Conservation (phyloP, 352 stramenopile genomes). For the Phytophthora macrochlamydospora region DNA sequence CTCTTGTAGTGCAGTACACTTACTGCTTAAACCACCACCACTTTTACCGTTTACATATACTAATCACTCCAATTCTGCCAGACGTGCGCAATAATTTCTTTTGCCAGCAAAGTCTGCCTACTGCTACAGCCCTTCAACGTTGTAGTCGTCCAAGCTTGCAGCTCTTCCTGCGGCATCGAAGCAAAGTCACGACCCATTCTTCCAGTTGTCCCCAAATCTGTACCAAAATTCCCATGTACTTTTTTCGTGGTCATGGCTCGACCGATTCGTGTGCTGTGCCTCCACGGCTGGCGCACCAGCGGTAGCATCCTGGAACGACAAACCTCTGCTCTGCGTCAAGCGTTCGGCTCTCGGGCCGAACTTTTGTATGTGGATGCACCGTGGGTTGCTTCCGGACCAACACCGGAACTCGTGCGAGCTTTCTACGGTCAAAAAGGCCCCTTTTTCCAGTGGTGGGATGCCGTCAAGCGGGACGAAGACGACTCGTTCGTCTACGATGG, state of each 20-base stretch:
- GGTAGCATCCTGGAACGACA: constrained; percentile 62
- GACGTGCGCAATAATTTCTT: too few relatives aligned
- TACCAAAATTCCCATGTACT: neutral
- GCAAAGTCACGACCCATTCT: neutral
- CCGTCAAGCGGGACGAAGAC: constrained; percentile 37
- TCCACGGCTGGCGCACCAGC: constrained; percentile 85
- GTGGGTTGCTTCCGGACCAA: constrained; percentile 58
- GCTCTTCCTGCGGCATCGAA: neutral
- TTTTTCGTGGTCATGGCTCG: constrained; percentile 16
- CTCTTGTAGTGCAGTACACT: neutral
- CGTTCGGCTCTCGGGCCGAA: constrained; percentile 59
- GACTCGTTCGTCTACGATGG: constrained; percentile 63
- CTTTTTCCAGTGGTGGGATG: constrained; percentile 86
- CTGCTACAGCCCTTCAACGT: too few relatives aligned
- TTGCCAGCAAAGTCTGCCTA: too few relatives aligned
- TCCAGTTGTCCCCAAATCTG: neutral
- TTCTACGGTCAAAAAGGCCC: constrained; percentile 60
- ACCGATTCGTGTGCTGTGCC: constrained; percentile 74
- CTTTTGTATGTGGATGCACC: constrained; percentile 73
- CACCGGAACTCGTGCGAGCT: constrained; percentile 61
- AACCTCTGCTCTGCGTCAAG: constrained; percentile 56
- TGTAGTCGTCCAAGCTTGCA: too few relatives aligned
- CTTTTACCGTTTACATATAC: too few relatives aligned
- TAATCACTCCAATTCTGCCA: too few relatives aligned
- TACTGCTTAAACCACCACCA: too few relatives aligned